Evolutionary conservation across 139 green algal genomes (phyloP), one percentile per base, ranked within the genome.

Genomic region (Coccomyxa sp.): DNA sequence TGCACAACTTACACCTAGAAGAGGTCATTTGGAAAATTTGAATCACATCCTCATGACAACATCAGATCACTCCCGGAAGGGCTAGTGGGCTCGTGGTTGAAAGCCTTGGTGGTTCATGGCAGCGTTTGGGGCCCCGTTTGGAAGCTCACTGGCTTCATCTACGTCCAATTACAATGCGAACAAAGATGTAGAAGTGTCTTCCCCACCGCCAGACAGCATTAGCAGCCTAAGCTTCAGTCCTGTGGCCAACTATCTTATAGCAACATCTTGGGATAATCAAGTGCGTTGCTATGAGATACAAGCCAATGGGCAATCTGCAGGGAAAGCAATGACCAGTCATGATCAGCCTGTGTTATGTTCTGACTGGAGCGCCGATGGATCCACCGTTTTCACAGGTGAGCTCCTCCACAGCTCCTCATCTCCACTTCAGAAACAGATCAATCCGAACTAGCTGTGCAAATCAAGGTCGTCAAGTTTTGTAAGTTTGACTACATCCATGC

Each of bases 191-290:
- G 92, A 98, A 81, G 89, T 98, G 38, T 58, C 85, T 32, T 88
- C 88, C 11, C 87, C 91, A 0, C 87, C 93, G 68, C 38, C 58
- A 27, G 96, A 99, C 81, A 91, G 94, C 27, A 92, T 99, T 25
- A 93, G 88, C 77, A 96, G 90, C 86, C 27, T 99, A 4, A 81
- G 77, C 27, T 99, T 96, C 82, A 98, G 92, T 84, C 92, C 94
- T 58, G 85, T 78, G 17, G 91, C 93, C 66, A 98, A 99, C 88
- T 89, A 93, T 60, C 90, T 99, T 17, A 90, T 96, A 3, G 94
- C 94, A 15, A 98, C 95, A 0, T 97, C 91, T 3, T 98, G 95
- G 95, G 95, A 98, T 83, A 93, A 94, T 81, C 92, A 93, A 68
- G 92, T 94, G 51, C 88, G 91, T 60, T 97, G 92, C 82, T 97